Evolutionary conservation across 2,329 filamentous ascomycete species (phyloP).

Genomic region (Aureobasidium zeae): DNA sequence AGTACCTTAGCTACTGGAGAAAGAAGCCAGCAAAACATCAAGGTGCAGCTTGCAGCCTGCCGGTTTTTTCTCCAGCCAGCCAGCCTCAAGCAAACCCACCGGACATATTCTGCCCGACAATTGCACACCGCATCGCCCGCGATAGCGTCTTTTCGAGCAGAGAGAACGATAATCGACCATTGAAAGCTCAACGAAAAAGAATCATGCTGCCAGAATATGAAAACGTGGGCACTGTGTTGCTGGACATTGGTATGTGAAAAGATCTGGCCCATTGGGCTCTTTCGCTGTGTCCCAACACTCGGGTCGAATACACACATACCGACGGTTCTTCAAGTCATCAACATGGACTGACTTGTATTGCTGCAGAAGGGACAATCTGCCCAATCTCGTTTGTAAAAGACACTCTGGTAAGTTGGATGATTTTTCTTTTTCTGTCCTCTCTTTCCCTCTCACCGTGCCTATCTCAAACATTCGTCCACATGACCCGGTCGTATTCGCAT

Average conservation of each 20-base stretch:
- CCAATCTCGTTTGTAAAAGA: constrained; percentile 79
- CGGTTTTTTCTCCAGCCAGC: no score
- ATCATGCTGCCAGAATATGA: constrained; percentile 20
- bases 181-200: neutral
- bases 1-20: no score
- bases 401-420: constrained; percentile 55
- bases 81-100: no score
- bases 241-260: constrained; percentile 30
- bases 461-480: neutral
- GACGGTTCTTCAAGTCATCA: no score
- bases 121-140: constrained; percentile 8
- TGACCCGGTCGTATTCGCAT: no score
- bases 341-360: constrained; percentile 1
- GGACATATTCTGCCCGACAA: no score
- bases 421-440: constrained; percentile 19
- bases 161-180: no score
- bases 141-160: no score
- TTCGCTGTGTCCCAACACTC: neutral
- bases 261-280: neutral
- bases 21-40: no score
- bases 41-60: no score
- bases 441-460: constrained; percentile 11
- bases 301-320: no score
- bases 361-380: constrained; percentile 68
- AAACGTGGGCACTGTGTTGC: constrained; percentile 27